These are phyloP conservation scores for Bretschneidera sinensis DNA, from an alignment of 345 rosid species.

Conservation along the genomic window DNA sequence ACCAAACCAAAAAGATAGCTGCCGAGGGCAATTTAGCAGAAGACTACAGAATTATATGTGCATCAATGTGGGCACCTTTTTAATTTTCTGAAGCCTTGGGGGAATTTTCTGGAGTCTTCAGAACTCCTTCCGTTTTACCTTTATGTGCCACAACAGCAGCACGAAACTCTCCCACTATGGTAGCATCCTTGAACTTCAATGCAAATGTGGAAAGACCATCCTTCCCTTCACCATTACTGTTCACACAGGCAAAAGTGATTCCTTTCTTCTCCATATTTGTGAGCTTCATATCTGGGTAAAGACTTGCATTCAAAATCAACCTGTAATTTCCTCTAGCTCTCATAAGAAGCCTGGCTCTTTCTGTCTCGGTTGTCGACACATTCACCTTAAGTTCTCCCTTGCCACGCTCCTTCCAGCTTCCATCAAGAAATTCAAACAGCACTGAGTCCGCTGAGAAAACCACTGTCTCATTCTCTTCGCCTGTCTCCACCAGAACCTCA, in stretches of 20 bases:
- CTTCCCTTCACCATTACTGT: conserved; percentile 58
- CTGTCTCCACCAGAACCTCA: conserved; percentile 82
- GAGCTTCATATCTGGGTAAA: conserved; percentile 90
- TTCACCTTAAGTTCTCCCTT: conserved; percentile 93
- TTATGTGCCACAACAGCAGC: conserved; percentile 49
- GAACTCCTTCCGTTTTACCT: conserved; percentile 30
- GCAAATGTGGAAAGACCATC: conserved; percentile 76
- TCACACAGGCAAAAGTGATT: conserved; percentile 82
- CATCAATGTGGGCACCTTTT: conserved; percentile 9
- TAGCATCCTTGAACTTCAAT: conserved; percentile 69
- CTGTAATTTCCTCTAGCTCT: conserved; percentile 89
- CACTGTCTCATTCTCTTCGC: conserved; percentile 86
- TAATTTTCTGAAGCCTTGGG: conserved; percentile 53
- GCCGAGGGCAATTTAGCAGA: background rate
- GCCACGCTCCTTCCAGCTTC: conserved; percentile 96
- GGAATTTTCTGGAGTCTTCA: conserved; percentile 87
- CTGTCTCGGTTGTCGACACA: conserved; percentile 46
- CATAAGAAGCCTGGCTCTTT: conserved; percentile 77
- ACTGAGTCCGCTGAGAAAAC: conserved; percentile 74
- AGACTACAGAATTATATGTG: background rate
- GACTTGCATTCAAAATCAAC: conserved; percentile 82
- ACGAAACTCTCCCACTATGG: conserved; percentile 62
- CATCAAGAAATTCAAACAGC: conserved; percentile 65
- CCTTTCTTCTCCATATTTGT: conserved; percentile 93
- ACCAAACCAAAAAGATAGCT: conserved; percentile 1